Percentiles rank a stretch among this genome's conserved stretches.
Evolutionary conservation across 345 rosid genomes (phyloP).

Genomic region (Acer campestre): DNA sequence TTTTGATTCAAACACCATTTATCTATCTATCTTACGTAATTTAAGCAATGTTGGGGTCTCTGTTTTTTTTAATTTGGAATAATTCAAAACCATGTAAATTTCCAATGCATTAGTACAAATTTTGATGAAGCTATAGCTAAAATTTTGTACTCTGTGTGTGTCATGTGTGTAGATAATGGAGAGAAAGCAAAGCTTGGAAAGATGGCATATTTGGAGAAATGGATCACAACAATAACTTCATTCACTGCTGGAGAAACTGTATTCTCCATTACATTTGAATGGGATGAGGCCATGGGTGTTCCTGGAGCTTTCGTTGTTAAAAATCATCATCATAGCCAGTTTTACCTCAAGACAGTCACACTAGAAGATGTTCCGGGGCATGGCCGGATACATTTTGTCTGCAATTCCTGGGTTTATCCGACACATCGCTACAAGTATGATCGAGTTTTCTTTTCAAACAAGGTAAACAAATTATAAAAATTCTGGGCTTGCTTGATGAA

Average conservation of each 20-base stretch:
- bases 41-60: no score
- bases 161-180: constrained; percentile 39
- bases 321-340: constrained; percentile 70
- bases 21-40: no score
- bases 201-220: constrained; percentile 62
- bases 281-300: constrained; percentile 66
- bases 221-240: constrained; percentile 51
- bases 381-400: constrained; percentile 64
- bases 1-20: not conserved
- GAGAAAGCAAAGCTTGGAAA: constrained; percentile 58
- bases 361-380: constrained; percentile 55
- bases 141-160: not conserved
- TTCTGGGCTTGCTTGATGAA: not conserved
- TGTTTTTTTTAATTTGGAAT: no score
- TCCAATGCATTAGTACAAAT: not conserved
- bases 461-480: constrained; percentile 44
- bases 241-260: constrained; percentile 54
- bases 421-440: constrained; percentile 56
- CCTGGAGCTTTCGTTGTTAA: constrained; percentile 74
- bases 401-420: constrained; percentile 97
- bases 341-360: constrained; percentile 62
- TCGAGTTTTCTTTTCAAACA: constrained; percentile 86
- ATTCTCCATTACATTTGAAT: constrained; percentile 56
- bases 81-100: no score
- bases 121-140: not conserved